A percentile compares a stretch with the other conserved stretches of the same genome.
These are phyloP conservation scores for Lyophyllum semitale DNA, from an alignment of 768 basidiomycete species.

Conservation along the genomic window DNA sequence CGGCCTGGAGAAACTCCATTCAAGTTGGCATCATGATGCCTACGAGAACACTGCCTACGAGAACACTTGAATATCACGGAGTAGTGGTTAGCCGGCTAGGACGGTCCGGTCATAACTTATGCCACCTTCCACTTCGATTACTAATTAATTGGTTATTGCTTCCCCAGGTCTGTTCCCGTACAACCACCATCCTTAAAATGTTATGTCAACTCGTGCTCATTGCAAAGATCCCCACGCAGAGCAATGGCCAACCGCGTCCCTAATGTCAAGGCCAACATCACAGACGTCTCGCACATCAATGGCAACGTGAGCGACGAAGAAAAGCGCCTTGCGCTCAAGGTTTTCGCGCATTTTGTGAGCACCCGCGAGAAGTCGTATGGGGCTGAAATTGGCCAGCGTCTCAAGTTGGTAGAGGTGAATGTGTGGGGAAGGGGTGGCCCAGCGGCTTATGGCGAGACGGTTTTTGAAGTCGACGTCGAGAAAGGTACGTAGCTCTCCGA, in stretches of 20 bases:
- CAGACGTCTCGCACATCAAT: conserved; percentile 32
- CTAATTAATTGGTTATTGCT: conserved; percentile 6
- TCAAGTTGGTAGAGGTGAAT: conserved; percentile 38
- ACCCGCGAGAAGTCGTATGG: conserved; percentile 35
- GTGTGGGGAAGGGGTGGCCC: conserved; percentile 23
- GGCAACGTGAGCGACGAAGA: conserved; percentile 43
- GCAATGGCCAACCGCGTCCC: conserved; percentile 1
- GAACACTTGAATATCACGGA: no score
- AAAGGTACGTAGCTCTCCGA: conserved; percentile 26
- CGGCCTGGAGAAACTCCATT: no score
- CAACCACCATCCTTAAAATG: conserved; percentile 1
- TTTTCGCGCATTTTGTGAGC: conserved; percentile 40
- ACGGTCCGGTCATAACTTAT: background rate
- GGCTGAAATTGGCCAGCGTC: conserved; percentile 36
- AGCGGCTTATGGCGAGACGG: conserved; percentile 29
- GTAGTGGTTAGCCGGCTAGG: background rate
- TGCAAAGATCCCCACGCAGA: background rate
- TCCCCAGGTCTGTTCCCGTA: background rate
- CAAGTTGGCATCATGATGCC: no score
- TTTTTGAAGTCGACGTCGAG: conserved; percentile 41
- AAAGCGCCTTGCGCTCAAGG: conserved; percentile 32
- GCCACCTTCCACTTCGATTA: conserved; percentile 13
- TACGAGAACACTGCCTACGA: no score
- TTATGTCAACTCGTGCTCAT: background rate
- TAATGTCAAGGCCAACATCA: conserved; percentile 2